Conservation (phyloP, 768 basidiomycete genomes). For the Pisolithus orientalis region DNA sequence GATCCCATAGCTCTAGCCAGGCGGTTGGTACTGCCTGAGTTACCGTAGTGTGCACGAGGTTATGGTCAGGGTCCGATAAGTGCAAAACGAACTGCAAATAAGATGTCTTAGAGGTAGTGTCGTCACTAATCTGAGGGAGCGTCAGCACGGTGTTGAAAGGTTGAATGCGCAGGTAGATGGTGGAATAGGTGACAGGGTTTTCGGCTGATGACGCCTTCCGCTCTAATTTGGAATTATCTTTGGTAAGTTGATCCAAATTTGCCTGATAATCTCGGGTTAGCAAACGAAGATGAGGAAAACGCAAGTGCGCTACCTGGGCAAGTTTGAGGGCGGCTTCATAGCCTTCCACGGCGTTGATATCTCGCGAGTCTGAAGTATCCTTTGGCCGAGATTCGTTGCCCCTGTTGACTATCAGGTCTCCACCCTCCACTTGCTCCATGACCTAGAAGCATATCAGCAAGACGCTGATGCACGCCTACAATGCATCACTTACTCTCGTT, state of each 20-base stretch:
- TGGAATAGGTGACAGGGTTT: conserved; percentile 75
- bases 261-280: conserved; percentile 40
- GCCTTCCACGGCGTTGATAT: conserved; percentile 79
- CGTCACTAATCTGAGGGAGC: conserved; percentile 29
- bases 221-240: conserved; percentile 43
- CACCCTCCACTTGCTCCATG: conserved; percentile 92
- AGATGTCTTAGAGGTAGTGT: conserved; percentile 18
- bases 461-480: not conserved
- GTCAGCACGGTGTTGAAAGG: conserved; percentile 63
- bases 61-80: conserved; percentile 72
- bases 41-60: conserved; percentile 66
- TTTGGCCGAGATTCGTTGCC: conserved; percentile 74
- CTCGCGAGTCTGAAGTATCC: conserved; percentile 43
- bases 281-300: conserved; percentile 1
- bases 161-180: conserved; percentile 91
- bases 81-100: conserved; percentile 61
- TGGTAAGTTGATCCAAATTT: conserved; percentile 69
- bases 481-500: conserved; percentile 51
- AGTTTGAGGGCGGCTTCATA: conserved; percentile 81
- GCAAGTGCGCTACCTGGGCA: conserved; percentile 53
- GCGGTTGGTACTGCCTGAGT: conserved; percentile 79
- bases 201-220: conserved; percentile 28
- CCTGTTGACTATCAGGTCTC: conserved; percentile 82
- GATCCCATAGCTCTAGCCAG: conserved; percentile 90
- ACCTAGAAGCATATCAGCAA: conserved; percentile 41